Evolutionary conservation across 441 rosid genomes (phyloP).

Genomic region (Gossypium trilobum): DNA sequence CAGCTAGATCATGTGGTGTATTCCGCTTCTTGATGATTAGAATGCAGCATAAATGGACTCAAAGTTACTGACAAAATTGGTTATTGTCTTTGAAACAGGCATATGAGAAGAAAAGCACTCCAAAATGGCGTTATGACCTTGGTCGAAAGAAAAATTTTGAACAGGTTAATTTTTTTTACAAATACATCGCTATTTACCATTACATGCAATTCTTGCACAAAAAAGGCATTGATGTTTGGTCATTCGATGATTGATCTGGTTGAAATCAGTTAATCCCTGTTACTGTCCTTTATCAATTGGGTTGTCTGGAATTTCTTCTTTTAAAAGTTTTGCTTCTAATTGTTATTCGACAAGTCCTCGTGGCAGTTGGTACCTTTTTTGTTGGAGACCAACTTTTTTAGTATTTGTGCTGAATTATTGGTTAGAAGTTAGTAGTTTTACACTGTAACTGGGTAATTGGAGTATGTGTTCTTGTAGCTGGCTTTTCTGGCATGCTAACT

Average conservation of each 20-base stretch:
- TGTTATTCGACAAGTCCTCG: background rate
- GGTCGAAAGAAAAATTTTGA: constrained; percentile 69
- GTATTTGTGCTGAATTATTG: background rate
- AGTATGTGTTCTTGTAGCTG: background rate
- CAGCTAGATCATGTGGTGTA: background rate
- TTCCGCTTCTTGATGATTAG: background rate
- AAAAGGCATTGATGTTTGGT: background rate
- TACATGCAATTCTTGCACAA: background rate
- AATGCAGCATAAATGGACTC: background rate
- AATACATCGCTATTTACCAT: constrained; percentile 1
- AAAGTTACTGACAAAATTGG: constrained; percentile 5
- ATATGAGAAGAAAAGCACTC: constrained; percentile 70
- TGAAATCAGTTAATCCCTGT: background rate
- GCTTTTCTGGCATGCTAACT: background rate
- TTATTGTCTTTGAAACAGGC: constrained; percentile 41
- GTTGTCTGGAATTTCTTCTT: background rate
- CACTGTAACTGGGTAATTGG: background rate
- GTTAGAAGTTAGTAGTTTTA: background rate
- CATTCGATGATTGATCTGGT: constrained; percentile 4
- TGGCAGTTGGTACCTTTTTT: background rate
- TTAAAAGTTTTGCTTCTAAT: background rate
- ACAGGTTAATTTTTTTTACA: constrained; percentile 38
- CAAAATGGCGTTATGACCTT: constrained; percentile 80
- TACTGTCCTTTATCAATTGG: background rate
- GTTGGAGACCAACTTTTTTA: background rate